A percentile compares a stretch with the other conserved stretches of the same genome.
phyloP scores from a whole-genome alignment of 2,329 filamentous ascomycete genomes.

The Cladosporium colombiae region DNA sequence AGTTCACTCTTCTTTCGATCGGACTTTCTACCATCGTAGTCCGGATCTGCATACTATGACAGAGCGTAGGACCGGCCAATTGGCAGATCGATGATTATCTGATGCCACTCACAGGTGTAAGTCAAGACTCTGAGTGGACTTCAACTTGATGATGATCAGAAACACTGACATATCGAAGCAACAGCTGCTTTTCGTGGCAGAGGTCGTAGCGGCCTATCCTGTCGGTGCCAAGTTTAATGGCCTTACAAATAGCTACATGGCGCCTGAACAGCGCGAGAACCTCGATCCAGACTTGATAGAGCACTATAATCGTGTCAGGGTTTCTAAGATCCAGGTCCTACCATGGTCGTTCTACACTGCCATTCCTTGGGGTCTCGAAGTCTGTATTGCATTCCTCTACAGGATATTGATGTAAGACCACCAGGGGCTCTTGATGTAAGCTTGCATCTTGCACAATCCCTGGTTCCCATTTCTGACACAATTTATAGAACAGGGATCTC shows the following conservation, averaged over 20 bases:
- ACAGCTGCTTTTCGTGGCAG: slow-evolving; percentile 1
- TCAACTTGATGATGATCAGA: no score
- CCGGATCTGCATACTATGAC: slow-evolving; percentile 2
- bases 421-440: background rate
- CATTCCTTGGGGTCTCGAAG: slow-evolving; percentile 13
- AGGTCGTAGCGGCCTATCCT: slow-evolving; percentile 3
- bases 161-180: background rate
- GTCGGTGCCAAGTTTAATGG: slow-evolving; percentile 5
- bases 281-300: background rate
- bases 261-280: background rate
- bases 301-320: slow-evolving; percentile 8
- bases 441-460: background rate
- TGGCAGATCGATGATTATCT: slow-evolving; percentile 12
- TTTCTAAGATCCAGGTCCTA: slow-evolving; percentile 6
- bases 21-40: slow-evolving; percentile 1
- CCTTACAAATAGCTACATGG: slow-evolving; percentile 15
- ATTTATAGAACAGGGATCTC: background rate
- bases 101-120: slow-evolving; percentile 7
- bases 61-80: background rate
- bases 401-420: background rate
- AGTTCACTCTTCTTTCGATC: slow-evolving; percentile 8
- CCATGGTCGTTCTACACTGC: slow-evolving; percentile 10
- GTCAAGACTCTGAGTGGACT: no score
- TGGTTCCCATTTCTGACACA: background rate
- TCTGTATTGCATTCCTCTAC: background rate